These are phyloP conservation scores for Prunus persica DNA, from an alignment of 306 rosid species.

Conservation along the genomic window DNA sequence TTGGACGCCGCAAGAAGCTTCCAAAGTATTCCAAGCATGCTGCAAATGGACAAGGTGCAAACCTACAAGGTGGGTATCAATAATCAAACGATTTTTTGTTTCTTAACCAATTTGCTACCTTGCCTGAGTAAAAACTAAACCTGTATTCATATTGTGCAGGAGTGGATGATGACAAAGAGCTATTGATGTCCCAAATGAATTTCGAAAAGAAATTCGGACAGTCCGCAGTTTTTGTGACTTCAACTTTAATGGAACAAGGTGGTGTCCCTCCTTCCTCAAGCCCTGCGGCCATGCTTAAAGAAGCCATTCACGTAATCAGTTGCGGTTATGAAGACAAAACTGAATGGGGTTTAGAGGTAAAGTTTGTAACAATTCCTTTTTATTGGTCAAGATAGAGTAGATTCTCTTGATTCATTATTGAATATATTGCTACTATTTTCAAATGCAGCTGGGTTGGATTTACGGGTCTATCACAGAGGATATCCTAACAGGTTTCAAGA, in stretches of 20 bases:
- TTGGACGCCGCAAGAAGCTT: conserved; percentile 79
- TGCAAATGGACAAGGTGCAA: conserved; percentile 60
- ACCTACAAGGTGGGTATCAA: conserved; percentile 23
- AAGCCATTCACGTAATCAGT: conserved; percentile 90
- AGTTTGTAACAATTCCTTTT: conserved; percentile 11
- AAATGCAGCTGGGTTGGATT: conserved; percentile 89
- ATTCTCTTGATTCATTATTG: conserved; percentile 1
- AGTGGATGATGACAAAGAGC: conserved; percentile 70
- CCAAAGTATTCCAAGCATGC: conserved; percentile 55
- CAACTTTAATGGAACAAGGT: conserved; percentile 84
- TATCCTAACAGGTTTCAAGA: conserved; percentile 90
- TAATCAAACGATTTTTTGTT: background rate
- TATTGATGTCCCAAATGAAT: conserved; percentile 88
- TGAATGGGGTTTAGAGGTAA: conserved; percentile 95
- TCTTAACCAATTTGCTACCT: background rate
- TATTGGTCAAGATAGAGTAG: background rate
- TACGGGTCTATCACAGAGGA: conserved; percentile 96
- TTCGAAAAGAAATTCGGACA: conserved; percentile 91
- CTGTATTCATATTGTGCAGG: conserved; percentile 32
- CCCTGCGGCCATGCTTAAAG: conserved; percentile 83
- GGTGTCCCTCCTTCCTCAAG: conserved; percentile 75
- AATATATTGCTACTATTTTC: conserved; percentile 7
- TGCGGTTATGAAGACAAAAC: conserved; percentile 97
- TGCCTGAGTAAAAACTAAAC: background rate
- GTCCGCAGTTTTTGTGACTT: conserved; percentile 90